Conservation (phyloP, 129 eudicot species). For the Gnaphalium uliginosum region DNA sequence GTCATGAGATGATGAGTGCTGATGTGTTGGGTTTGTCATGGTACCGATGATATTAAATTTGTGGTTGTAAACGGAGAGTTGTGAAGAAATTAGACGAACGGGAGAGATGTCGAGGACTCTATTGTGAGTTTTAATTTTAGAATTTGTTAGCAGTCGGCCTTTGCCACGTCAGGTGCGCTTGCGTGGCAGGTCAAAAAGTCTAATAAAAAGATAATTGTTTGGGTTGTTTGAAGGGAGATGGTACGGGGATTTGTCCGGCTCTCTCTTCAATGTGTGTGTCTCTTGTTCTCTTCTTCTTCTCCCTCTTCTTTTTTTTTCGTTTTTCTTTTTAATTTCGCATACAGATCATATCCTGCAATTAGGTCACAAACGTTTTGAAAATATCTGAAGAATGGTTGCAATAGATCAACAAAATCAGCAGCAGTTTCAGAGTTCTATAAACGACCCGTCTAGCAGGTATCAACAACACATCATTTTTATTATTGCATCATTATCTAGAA, state of each 20-base stretch:
- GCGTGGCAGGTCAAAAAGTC: conserved; percentile 39
- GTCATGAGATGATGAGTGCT: not conserved
- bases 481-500: no score
- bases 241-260: conserved; percentile 38
- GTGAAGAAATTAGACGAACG: not conserved
- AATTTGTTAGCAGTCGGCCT: conserved; percentile 26
- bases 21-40: not conserved
- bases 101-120: not conserved
- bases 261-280: conserved; percentile 14
- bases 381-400: not conserved
- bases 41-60: not conserved
- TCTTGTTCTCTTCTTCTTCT: not conserved
- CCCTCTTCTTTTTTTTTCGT: not conserved
- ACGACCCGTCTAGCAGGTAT: not conserved
- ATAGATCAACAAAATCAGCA: not conserved
- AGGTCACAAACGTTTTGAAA: not conserved
- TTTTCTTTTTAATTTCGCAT: not conserved
- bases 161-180: conserved; percentile 44
- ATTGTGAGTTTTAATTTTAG: not conserved
- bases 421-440: not conserved
- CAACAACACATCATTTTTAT: not conserved
- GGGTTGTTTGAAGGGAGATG: conserved; percentile 33
- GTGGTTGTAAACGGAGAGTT: not conserved
- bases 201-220: not conserved
- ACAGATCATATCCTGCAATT: not conserved